Conservation (phyloP, 1,284 basidiomycete genomes). For the Rugosomyces carneus region DNA sequence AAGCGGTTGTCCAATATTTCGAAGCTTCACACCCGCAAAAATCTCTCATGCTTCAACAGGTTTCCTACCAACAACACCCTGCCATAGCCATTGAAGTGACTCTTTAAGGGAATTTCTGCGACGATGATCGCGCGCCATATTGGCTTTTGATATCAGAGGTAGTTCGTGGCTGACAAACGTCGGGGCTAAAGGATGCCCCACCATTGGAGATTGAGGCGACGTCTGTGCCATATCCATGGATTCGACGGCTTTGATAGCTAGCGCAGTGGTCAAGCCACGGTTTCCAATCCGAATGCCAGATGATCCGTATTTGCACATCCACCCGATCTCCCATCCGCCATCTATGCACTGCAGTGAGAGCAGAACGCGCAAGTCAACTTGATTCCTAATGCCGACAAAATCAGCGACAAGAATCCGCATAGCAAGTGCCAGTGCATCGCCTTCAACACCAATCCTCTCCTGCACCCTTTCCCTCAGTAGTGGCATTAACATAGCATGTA, state of each 20-base stretch:
- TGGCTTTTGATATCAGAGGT: constrained; percentile 7
- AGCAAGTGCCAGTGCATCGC: constrained; percentile 39
- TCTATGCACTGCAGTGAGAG: constrained; percentile 41
- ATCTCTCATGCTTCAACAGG: constrained; percentile 17
- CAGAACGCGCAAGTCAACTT: constrained; percentile 36
- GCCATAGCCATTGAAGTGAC: constrained; percentile 22
- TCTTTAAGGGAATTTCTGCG: constrained; percentile 20
- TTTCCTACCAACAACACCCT: constrained; percentile 18
- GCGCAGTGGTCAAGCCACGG: constrained; percentile 35
- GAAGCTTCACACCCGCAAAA: not conserved
- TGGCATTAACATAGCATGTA: constrained; percentile 31
- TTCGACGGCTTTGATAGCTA: constrained; percentile 25
- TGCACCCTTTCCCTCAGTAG: constrained; percentile 38
- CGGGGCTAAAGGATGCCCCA: constrained; percentile 11
- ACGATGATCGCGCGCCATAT: constrained; percentile 11
- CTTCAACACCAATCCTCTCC: constrained; percentile 46
- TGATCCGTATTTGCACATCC: constrained; percentile 44
- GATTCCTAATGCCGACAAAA: constrained; percentile 34
- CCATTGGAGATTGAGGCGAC: not conserved
- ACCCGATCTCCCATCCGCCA: constrained; percentile 44
- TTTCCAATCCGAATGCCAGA: constrained; percentile 42
- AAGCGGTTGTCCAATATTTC: not conserved
- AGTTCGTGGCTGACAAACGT: constrained; percentile 12
- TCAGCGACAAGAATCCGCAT: constrained; percentile 44
- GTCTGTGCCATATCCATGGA: constrained; percentile 12